Evolutionary conservation across 192 early-diverging fungal genomes (phyloP).

Genomic region (Gaertneriomyces semiglobifer): DNA sequence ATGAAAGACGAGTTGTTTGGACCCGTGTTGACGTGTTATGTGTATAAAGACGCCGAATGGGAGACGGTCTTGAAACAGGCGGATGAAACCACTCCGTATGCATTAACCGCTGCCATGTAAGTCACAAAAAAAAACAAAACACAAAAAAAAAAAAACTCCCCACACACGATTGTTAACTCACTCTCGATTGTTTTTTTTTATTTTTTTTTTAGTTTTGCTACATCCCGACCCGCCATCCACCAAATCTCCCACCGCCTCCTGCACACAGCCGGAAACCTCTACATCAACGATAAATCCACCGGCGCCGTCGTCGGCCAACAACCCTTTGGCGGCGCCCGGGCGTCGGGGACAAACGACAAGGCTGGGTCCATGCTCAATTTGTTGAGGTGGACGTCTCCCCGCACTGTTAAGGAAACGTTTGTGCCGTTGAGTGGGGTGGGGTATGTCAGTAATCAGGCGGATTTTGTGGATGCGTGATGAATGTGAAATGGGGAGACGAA

Average conservation of each 20-base stretch:
- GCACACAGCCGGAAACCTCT: slow-evolving; percentile 94
- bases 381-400: slow-evolving; percentile 86
- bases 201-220: slow-evolving; percentile 62
- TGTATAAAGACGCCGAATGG: slow-evolving; percentile 79
- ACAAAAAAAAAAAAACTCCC: too few relatives aligned
- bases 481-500: too few relatives aligned
- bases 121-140: slow-evolving; percentile 2
- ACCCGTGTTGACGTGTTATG: slow-evolving; percentile 89
- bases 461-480: slow-evolving; percentile 7
- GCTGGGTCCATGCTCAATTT: slow-evolving; percentile 77
- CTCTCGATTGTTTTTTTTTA: neutral
- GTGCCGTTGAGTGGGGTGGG: slow-evolving; percentile 70
- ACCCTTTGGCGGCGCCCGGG: slow-evolving; percentile 92
- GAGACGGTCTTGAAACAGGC: slow-evolving; percentile 65
- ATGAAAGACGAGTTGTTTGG: slow-evolving; percentile 98
- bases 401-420: slow-evolving; percentile 95
- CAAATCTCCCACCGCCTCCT: slow-evolving; percentile 71
- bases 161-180: neutral
- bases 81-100: slow-evolving; percentile 78
- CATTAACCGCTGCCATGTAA: slow-evolving; percentile 78
- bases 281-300: slow-evolving; percentile 98
- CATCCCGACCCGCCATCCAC: slow-evolving; percentile 76
- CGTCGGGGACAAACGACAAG: slow-evolving; percentile 98
- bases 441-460: slow-evolving; percentile 80
- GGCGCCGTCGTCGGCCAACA: slow-evolving; percentile 98